Conservation (phyloP, 345 rosid genomes). For the Sonneratia alba region DNA sequence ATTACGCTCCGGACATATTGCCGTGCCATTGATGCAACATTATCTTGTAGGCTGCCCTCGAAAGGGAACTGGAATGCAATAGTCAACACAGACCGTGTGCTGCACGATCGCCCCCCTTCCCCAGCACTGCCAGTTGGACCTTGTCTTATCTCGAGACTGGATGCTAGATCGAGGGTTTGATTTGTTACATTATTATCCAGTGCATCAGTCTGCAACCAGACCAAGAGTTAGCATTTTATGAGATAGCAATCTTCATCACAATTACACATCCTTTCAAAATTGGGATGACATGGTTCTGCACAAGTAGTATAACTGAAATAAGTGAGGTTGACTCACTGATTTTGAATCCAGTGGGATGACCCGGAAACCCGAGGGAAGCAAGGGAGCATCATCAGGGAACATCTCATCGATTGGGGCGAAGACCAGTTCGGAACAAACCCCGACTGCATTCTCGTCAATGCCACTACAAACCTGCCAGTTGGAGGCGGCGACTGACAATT, state of each 20-base stretch:
- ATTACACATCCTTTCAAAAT: neutral
- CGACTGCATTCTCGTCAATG: slow-evolving; percentile 83
- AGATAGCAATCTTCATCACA: neutral
- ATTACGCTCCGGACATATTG: slow-evolving; percentile 89
- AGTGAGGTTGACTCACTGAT: slow-evolving; percentile 35
- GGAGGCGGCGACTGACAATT: neutral
- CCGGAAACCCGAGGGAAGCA: slow-evolving; percentile 93
- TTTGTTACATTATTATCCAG: slow-evolving; percentile 43
- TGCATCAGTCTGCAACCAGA: slow-evolving; percentile 42
- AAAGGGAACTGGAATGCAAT: slow-evolving; percentile 97
- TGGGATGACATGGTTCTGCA: neutral
- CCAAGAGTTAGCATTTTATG: slow-evolving; percentile 6
- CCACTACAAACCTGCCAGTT: slow-evolving; percentile 74
- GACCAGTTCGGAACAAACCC: slow-evolving; percentile 85
- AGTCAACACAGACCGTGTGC: slow-evolving; percentile 72
- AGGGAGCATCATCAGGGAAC: slow-evolving; percentile 96
- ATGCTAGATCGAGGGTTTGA: slow-evolving; percentile 85
- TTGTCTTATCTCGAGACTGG: slow-evolving; percentile 86
- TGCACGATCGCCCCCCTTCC: slow-evolving; percentile 31
- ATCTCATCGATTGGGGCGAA: slow-evolving; percentile 97
- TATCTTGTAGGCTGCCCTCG: slow-evolving; percentile 76
- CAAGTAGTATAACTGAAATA: neutral
- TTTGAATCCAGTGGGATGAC: slow-evolving; percentile 84
- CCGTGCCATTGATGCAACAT: slow-evolving; percentile 89
- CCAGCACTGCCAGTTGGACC: slow-evolving; percentile 40